Evolutionary conservation across 352 stramenopile genomes (phyloP).

Genomic region (Pythium phragmiticola): DNA sequence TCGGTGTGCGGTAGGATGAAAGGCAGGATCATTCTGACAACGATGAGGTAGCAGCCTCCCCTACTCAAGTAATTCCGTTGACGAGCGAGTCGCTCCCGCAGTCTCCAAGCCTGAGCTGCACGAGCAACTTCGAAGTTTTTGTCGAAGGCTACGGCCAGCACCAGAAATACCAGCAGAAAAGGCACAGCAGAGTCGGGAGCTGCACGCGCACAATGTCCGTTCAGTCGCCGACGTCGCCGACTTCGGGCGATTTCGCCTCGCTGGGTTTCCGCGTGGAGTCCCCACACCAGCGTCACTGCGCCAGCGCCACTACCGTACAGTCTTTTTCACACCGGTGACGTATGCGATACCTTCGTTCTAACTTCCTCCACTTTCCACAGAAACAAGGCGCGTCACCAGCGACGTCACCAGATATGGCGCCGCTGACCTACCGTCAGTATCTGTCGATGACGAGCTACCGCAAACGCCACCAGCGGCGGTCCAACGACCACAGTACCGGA

Average conservation of each 20-base stretch:
- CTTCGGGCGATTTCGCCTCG: slow-evolving; percentile 9
- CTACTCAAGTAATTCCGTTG: background rate
- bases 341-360: slow-evolving; percentile 15
- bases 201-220: slow-evolving; percentile 1
- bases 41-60: background rate
- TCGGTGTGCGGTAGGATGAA: background rate
- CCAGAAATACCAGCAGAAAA: slow-evolving; percentile 1
- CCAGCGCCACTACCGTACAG: background rate
- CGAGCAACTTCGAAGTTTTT: slow-evolving; percentile 38
- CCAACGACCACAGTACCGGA: background rate
- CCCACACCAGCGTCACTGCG: background rate
- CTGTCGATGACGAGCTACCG: slow-evolving; percentile 59
- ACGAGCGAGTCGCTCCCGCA: slow-evolving; percentile 11
- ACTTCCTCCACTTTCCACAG: slow-evolving; percentile 3
- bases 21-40: background rate
- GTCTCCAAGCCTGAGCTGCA: slow-evolving; percentile 31
- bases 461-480: slow-evolving; percentile 19
- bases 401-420: slow-evolving; percentile 18
- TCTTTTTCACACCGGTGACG: background rate
- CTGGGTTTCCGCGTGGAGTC: slow-evolving; percentile 4
- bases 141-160: slow-evolving; percentile 36
- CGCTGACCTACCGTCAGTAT: slow-evolving; percentile 43
- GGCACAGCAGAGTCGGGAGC: background rate
- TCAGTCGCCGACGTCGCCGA: slow-evolving; percentile 24
- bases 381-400: slow-evolving; percentile 9